phyloP scores from a whole-genome alignment of 306 rosid genomes.

The Sicyos edulis region DNA sequence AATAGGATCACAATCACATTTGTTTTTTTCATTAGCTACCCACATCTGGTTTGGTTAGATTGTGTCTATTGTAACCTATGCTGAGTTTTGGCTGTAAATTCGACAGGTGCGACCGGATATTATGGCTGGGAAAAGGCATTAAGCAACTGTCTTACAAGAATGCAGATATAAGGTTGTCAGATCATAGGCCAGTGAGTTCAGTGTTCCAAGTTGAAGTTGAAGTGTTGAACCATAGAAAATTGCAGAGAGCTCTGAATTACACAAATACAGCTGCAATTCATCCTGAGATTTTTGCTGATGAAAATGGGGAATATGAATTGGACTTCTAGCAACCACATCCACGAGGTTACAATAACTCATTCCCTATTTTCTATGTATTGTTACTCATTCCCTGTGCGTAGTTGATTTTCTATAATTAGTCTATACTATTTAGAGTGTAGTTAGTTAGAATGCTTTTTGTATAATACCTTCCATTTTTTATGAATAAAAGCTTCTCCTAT shows the following conservation, averaged over 20 bases:
- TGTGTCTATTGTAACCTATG: background rate
- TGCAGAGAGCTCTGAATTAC: conserved; percentile 61
- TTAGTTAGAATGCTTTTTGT: no score
- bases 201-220: conserved; percentile 67
- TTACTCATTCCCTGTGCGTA: no score
- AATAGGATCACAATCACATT: background rate
- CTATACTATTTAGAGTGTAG: no score
- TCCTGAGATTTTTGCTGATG: conserved; percentile 53
- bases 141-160: conserved; percentile 59
- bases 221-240: conserved; percentile 72
- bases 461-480: no score
- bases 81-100: background rate
- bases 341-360: no score
- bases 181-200: conserved; percentile 84
- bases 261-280: conserved; percentile 58
- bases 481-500: no score
- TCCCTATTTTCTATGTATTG: no score
- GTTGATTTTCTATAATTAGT: no score
- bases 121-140: conserved; percentile 80
- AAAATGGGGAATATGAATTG: conserved; percentile 31
- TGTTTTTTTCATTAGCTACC: background rate
- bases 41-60: background rate
- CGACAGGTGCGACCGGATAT: conserved; percentile 82
- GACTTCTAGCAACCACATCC: background rate
- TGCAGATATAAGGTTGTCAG: conserved; percentile 60